These are phyloP conservation scores for Ramaria rubella DNA, from an alignment of 768 basidiomycete species.

Conservation along the genomic window DNA sequence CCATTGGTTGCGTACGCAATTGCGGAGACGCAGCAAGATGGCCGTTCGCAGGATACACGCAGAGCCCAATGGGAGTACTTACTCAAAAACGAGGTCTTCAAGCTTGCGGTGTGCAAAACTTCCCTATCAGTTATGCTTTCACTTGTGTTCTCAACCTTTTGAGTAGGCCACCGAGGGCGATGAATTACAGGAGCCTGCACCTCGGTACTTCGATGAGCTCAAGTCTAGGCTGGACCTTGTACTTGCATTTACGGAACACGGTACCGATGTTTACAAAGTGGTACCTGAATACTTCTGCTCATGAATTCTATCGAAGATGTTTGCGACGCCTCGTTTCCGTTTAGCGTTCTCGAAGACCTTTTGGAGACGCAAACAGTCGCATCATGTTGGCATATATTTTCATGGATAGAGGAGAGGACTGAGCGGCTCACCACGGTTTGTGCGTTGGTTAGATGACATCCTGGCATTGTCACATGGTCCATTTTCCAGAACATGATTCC, in stretches of 20 bases:
- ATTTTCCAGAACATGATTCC: conserved; percentile 57
- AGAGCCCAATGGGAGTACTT: conserved; percentile 73
- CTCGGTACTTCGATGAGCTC: conserved; percentile 56
- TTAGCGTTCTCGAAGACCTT: conserved; percentile 70
- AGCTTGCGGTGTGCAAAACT: conserved; percentile 46
- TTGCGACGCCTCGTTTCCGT: conserved; percentile 70
- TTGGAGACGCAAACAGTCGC: conserved; percentile 80
- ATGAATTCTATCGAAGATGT: conserved; percentile 47
- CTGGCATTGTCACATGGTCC: background rate
- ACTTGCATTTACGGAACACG: conserved; percentile 71
- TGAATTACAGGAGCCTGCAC: conserved; percentile 46
- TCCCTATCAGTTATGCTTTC: conserved; percentile 22
- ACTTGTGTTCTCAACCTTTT: background rate
- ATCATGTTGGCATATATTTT: conserved; percentile 82
- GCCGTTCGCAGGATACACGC: conserved; percentile 42
- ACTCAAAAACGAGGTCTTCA: conserved; percentile 64
- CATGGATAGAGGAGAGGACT: conserved; percentile 76
- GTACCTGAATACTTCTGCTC: conserved; percentile 6
- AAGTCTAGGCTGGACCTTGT: conserved; percentile 63
- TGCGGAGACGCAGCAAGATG: conserved; percentile 3
- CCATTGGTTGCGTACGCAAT: conserved; percentile 10
- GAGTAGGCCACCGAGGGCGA: conserved; percentile 59
- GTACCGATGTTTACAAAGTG: conserved; percentile 32
- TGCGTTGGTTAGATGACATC: background rate
- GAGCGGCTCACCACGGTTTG: conserved; percentile 49